These are phyloP conservation scores for Fusarium xyrophilum DNA, from an alignment of 2,329 filamentous ascomycete genomes.

Conservation along the genomic window DNA sequence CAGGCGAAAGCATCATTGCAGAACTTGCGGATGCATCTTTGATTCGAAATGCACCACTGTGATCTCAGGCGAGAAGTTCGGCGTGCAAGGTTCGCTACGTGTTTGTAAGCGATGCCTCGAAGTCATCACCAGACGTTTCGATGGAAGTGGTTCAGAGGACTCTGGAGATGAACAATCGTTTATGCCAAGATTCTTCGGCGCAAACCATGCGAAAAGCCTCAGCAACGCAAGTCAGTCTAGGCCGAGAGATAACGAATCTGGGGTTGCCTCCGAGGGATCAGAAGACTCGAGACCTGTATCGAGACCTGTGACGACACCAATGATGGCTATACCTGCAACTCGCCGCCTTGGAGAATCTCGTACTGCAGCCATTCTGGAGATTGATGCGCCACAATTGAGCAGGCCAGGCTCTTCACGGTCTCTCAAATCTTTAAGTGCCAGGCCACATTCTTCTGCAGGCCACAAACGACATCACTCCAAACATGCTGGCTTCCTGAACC, in stretches of 20 bases:
- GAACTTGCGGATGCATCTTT: conserved; percentile 97
- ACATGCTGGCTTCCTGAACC: conserved; percentile 77
- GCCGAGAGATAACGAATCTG: conserved; percentile 49
- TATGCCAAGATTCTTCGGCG: conserved; percentile 68
- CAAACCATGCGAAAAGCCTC: conserved; percentile 57
- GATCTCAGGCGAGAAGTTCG: conserved; percentile 87
- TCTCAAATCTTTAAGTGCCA: conserved; percentile 74
- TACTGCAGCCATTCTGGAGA: conserved; percentile 88
- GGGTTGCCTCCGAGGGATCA: conserved; percentile 51
- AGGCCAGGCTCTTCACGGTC: conserved; percentile 95
- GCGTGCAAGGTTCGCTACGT: conserved; percentile 80
- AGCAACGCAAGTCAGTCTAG: conserved; percentile 43
- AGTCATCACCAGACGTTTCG: conserved; percentile 88
- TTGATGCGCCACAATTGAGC: conserved; percentile 81
- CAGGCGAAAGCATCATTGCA: conserved; percentile 93
- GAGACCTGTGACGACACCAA: conserved; percentile 67
- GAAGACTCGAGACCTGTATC: conserved; percentile 62
- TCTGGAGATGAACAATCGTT: conserved; percentile 80
- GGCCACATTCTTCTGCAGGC: conserved; percentile 74
- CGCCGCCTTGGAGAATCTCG: conserved; percentile 74
- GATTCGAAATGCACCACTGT: conserved; percentile 94
- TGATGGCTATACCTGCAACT: conserved; percentile 74
- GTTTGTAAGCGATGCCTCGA: conserved; percentile 93
- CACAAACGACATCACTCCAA: conserved; percentile 90
- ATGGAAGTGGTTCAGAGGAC: conserved; percentile 86